These are phyloP conservation scores for Lavandula angustifolia DNA, from an alignment of 257 asterid species.

Conservation along the genomic window DNA sequence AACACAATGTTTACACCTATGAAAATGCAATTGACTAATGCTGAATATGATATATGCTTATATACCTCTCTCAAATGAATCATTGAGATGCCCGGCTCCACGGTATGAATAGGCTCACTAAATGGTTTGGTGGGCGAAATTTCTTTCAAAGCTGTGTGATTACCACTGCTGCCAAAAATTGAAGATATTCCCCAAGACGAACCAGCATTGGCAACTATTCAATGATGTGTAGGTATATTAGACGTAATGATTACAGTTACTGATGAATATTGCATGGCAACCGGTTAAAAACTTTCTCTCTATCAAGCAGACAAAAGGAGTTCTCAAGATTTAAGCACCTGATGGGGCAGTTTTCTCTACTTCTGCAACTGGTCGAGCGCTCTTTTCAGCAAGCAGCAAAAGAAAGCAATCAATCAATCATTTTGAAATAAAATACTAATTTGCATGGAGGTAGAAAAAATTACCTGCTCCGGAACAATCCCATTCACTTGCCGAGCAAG, in stretches of 20 bases:
- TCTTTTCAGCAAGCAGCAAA: conserved; percentile 47
- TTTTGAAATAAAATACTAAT: no score
- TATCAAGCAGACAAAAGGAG: conserved; percentile 1
- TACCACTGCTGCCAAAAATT: conserved; percentile 66
- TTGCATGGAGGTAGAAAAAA: neutral
- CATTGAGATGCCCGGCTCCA: conserved; percentile 62
- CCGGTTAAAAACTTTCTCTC: neutral
- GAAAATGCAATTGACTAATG: conserved; percentile 1
- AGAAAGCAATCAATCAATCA: conserved; percentile 13
- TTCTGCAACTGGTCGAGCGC: conserved; percentile 59
- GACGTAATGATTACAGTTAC: conserved; percentile 3
- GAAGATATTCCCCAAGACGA: conserved; percentile 88
- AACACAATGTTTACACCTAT: neutral
- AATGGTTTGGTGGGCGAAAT: conserved; percentile 50
- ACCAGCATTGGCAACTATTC: conserved; percentile 51
- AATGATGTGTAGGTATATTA: conserved; percentile 19
- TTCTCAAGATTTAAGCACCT: conserved; percentile 43
- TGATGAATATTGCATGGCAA: neutral
- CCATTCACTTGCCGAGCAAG: conserved; percentile 78
- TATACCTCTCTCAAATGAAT: conserved; percentile 80
- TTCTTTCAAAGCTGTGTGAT: conserved; percentile 60
- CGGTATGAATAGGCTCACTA: conserved; percentile 55
- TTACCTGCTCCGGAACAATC: conserved; percentile 78
- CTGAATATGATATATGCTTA: neutral
- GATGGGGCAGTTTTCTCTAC: conserved; percentile 58